A percentile compares a stretch with the other conserved stretches of the same genome.
phyloP scores from a whole-genome alignment of 176 grass and related monocot species.

The Aegilops sharonensis region DNA sequence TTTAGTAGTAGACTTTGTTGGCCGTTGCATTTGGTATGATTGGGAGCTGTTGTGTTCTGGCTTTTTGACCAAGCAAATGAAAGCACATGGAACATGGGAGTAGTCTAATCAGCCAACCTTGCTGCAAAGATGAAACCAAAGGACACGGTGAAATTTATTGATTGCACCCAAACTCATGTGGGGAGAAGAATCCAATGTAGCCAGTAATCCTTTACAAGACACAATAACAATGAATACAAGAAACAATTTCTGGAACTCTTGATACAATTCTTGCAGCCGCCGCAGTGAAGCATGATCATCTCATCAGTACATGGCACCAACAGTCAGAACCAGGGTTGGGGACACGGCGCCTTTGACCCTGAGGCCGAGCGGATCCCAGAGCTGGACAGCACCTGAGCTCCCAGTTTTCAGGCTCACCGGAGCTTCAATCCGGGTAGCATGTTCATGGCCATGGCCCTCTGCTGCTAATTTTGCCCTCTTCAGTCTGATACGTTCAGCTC shows the following conservation, averaged over 20 bases:
- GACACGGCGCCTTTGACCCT: slow-evolving; percentile 19
- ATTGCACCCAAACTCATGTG: neutral
- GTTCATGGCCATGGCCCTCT: neutral
- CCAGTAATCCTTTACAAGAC: slow-evolving; percentile 11
- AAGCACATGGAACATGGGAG: neutral
- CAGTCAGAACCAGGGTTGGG: slow-evolving; percentile 36
- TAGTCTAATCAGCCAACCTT: slow-evolving; percentile 23
- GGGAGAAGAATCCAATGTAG: slow-evolving; percentile 19
- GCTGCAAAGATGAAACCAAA: neutral
- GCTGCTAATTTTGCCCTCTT: slow-evolving; percentile 41
- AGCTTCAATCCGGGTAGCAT: neutral
- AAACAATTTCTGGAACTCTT: neutral
- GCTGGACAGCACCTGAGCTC: slow-evolving; percentile 18
- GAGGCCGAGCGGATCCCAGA: slow-evolving; percentile 57
- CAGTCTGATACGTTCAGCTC: slow-evolving; percentile 77
- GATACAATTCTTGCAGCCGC: neutral
- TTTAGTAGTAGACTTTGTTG: neutral
- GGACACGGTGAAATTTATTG: slow-evolving; percentile 25
- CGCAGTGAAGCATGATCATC: neutral
- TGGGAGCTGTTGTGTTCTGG: neutral
- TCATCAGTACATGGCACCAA: slow-evolving; percentile 40
- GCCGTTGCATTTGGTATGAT: neutral
- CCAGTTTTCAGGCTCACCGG: slow-evolving; percentile 50
- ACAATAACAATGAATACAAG: slow-evolving; percentile 39
- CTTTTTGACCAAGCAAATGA: neutral